phyloP scores from a whole-genome alignment of 2,329 filamentous ascomycete species.

The Trichothecium sympodiale region DNA sequence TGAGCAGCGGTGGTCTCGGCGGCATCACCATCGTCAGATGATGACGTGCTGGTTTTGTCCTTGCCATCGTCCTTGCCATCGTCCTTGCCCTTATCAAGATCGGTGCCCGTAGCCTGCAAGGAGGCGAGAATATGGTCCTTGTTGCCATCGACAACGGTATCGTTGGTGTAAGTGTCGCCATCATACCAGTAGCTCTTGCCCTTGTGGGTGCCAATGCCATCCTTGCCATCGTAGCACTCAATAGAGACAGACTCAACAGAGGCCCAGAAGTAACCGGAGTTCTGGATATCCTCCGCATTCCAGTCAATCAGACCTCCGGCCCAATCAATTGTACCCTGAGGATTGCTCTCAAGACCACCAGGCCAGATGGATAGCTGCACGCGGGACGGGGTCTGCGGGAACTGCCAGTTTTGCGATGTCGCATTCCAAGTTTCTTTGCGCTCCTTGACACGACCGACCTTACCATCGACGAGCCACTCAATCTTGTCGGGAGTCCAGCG shows the following conservation, averaged over 20 bases:
- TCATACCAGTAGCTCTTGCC: conserved; percentile 69
- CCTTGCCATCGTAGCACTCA: conserved; percentile 64
- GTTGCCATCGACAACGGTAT: conserved; percentile 65
- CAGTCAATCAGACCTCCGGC: conserved; percentile 86
- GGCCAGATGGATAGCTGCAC: conserved; percentile 96
- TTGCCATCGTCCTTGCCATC: conserved; percentile 7
- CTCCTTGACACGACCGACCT: conserved; percentile 62
- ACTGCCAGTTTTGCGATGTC: conserved; percentile 71
- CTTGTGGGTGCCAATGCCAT: conserved; percentile 54
- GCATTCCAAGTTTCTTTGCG: conserved; percentile 76
- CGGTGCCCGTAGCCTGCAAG: conserved; percentile 67
- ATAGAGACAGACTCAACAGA: conserved; percentile 68
- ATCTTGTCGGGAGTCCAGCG: conserved; percentile 83
- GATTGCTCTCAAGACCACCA: conserved; percentile 69
- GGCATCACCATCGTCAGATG: conserved; percentile 5
- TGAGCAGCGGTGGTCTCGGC: conserved; percentile 13
- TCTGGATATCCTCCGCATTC: conserved; percentile 68
- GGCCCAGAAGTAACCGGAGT: conserved; percentile 81
- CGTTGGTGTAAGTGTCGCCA: conserved; percentile 53
- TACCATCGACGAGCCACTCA: conserved; percentile 78
- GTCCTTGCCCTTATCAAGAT: conserved; percentile 44
- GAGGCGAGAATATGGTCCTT: conserved; percentile 68
- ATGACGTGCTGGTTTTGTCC: too few relatives aligned
- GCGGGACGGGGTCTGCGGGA: conserved; percentile 82
- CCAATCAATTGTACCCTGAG: conserved; percentile 78